Percentiles rank a stretch among this genome's conserved stretches.
Conservation (phyloP, 805 yeast genomes). For the Vanderwaltozyma tropicalis region DNA sequence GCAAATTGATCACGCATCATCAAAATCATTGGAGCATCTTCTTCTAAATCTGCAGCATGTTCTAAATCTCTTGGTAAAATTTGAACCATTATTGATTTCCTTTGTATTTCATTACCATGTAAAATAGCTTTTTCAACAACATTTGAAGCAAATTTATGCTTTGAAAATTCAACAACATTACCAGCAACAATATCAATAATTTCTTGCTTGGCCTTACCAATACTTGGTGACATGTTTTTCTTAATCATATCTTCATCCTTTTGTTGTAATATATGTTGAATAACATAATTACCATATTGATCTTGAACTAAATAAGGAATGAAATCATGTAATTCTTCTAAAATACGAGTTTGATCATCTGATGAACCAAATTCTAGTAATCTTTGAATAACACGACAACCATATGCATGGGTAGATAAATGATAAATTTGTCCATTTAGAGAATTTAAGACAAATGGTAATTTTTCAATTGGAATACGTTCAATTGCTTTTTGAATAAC, state of each 20-base stretch:
- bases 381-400: slow-evolving; percentile 94
- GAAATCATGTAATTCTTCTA: slow-evolving; percentile 62
- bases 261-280: slow-evolving; percentile 86
- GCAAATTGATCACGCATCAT: slow-evolving; percentile 99
- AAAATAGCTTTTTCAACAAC: slow-evolving; percentile 92
- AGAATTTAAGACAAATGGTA: slow-evolving; percentile 64
- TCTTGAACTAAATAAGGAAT: slow-evolving; percentile 77
- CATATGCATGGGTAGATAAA: slow-evolving; percentile 90
- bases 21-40: slow-evolving; percentile 61
- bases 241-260: slow-evolving; percentile 5
- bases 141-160: slow-evolving; percentile 94
- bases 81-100: slow-evolving; percentile 51
- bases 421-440: slow-evolving; percentile 65
- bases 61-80: slow-evolving; percentile 47
- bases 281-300: slow-evolving; percentile 95
- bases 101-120: slow-evolving; percentile 54
- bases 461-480: slow-evolving; percentile 57
- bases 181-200: slow-evolving; percentile 62
- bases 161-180: slow-evolving; percentile 71
- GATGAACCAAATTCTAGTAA: slow-evolving; percentile 66
- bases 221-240: slow-evolving; percentile 4
- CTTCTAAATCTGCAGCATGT: slow-evolving; percentile 40
- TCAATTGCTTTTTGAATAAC: slow-evolving; percentile 94
- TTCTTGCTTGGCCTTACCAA: slow-evolving; percentile 34
- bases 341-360: slow-evolving; percentile 54